phyloP scores from a whole-genome alignment of 2,329 filamentous ascomycete genomes.

The Pseudocercospora fuligena region DNA sequence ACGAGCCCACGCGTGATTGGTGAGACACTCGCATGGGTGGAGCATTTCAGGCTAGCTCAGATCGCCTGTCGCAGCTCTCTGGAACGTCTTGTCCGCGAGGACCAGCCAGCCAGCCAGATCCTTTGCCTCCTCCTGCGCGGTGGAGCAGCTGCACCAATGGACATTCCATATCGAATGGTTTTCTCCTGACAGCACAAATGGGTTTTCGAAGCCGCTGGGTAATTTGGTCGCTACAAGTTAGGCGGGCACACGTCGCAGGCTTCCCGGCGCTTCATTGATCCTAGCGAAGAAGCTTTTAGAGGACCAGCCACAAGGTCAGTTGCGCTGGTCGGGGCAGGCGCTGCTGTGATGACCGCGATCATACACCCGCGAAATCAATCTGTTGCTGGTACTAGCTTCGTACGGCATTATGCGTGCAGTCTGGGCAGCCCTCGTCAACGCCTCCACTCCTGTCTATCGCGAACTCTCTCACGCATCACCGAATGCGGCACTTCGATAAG shows the following conservation, averaged over 20 bases:
- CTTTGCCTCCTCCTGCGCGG: background rate
- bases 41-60: constrained; percentile 3
- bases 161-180: background rate
- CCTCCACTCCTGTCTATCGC: constrained; percentile 27
- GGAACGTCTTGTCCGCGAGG: constrained; percentile 1
- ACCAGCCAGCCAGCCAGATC: constrained; percentile 4
- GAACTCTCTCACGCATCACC: constrained; percentile 22
- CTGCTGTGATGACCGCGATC: constrained; percentile 7
- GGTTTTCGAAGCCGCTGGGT: background rate
- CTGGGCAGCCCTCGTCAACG: constrained; percentile 19
- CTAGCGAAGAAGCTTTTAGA: constrained; percentile 2
- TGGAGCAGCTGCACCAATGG: background rate
- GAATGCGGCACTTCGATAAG: constrained; percentile 23
- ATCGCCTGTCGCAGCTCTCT: constrained; percentile 7
- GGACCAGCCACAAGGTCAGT: constrained; percentile 7
- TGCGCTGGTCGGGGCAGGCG: background rate
- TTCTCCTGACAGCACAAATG: background rate
- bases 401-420: constrained; percentile 13
- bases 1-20: constrained; percentile 7
- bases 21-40: constrained; percentile 5
- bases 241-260: constrained; percentile 8
- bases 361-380: constrained; percentile 7
- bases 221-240: background rate
- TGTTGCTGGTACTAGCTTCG: constrained; percentile 12
- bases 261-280: background rate